Percentiles rank a stretch among this genome's conserved stretches.
Conservation (phyloP, 768 basidiomycete genomes). For the Cystobasidium tubakii region DNA sequence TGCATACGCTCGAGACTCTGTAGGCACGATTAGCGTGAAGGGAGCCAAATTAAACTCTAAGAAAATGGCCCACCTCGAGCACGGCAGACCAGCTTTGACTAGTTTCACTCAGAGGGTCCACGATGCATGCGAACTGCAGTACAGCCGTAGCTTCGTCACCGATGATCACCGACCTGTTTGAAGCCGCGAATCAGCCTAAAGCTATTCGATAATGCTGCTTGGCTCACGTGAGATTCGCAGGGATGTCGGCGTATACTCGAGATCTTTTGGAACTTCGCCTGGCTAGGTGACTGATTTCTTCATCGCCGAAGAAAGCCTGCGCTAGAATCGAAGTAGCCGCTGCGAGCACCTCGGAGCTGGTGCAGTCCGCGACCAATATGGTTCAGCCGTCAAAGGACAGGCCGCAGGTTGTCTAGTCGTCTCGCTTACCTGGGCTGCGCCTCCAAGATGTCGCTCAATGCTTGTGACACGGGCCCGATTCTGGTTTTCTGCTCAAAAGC, state of each 20-base stretch:
- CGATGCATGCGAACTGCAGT: slow-evolving; percentile 64
- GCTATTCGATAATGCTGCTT: slow-evolving; percentile 10
- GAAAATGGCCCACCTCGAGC: slow-evolving; percentile 57
- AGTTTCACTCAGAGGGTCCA: slow-evolving; percentile 78
- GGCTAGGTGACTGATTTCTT: slow-evolving; percentile 41
- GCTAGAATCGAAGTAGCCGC: background rate
- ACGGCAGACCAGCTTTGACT: slow-evolving; percentile 82
- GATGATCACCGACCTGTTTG: slow-evolving; percentile 59
- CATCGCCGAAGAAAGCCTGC: slow-evolving; percentile 12
- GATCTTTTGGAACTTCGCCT: slow-evolving; percentile 63
- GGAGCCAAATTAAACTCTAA: background rate
- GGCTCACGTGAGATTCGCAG: slow-evolving; percentile 60
- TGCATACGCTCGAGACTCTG: slow-evolving; percentile 48
- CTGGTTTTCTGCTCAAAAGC: slow-evolving; percentile 69
- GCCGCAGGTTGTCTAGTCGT: background rate
- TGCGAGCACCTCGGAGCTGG: slow-evolving; percentile 18
- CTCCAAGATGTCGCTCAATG: slow-evolving; percentile 52
- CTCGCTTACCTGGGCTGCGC: background rate
- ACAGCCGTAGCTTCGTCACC: slow-evolving; percentile 63
- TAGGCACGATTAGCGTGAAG: background rate
- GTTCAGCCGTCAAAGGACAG: no score
- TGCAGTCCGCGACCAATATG: background rate
- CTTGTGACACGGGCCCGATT: slow-evolving; percentile 62
- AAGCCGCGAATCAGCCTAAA: no score
- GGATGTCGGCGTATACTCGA: slow-evolving; percentile 59